Evolutionary conservation across 73 alveolate species (phyloP).

Genomic region (Diophrys sp.): DNA sequence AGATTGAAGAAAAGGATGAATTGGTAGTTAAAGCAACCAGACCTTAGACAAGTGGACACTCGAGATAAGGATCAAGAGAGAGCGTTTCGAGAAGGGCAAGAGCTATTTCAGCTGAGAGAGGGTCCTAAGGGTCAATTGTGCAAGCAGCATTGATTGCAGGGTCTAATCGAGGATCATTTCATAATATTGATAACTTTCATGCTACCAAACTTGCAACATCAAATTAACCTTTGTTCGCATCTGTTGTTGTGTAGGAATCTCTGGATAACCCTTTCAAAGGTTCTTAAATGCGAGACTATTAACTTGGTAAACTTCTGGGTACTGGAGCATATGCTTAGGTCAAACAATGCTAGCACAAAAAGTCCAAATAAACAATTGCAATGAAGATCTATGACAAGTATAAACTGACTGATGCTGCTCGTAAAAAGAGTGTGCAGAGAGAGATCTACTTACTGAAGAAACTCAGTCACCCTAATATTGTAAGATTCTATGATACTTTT

Average conservation of each 20-base stretch:
- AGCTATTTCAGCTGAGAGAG: too few species aligned
- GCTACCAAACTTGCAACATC: not conserved
- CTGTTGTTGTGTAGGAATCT: not conserved
- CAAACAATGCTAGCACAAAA: conserved; percentile 75
- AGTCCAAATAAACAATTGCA: conserved; percentile 62
- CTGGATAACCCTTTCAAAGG: not conserved
- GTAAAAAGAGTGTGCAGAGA: conserved; percentile 65
- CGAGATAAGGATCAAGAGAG: not conserved
- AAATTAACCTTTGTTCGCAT: not conserved
- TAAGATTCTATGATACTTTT: conserved; percentile 80
- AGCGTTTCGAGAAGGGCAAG: too few species aligned
- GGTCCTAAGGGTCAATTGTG: too few species aligned
- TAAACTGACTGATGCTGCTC: conserved; percentile 64
- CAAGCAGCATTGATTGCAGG: too few species aligned
- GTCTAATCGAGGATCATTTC: not conserved
- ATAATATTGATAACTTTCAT: not conserved
- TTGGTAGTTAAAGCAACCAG: not conserved
- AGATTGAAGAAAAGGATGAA: not conserved
- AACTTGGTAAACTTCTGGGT: conserved; percentile 72
- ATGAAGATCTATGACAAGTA: conserved; percentile 71
- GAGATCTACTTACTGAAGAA: conserved; percentile 73
- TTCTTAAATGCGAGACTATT: conserved; percentile 53
- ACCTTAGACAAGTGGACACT: not conserved
- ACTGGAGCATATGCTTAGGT: conserved; percentile 92
- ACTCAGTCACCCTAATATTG: conserved; percentile 80